Percentiles rank a stretch among this genome's conserved stretches.
These are phyloP conservation scores for Alternaria novae-zelandiae DNA, from an alignment of 2,329 filamentous ascomycete genomes.

Conservation along the genomic window DNA sequence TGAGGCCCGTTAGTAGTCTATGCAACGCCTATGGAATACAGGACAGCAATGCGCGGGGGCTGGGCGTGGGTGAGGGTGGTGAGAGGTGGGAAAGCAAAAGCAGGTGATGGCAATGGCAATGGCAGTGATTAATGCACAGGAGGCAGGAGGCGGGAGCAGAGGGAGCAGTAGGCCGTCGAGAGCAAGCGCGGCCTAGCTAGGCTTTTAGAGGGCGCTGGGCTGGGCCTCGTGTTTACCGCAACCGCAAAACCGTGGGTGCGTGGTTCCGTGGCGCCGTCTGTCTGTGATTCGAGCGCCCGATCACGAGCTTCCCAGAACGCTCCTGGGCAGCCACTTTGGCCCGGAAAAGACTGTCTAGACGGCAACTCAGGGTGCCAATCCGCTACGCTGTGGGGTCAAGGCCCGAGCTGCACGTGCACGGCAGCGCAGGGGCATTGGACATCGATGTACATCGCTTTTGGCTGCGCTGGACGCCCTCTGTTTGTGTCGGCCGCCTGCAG, in stretches of 20 bases:
- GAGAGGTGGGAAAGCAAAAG: conserved; percentile 5
- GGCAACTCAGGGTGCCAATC: conserved; percentile 15
- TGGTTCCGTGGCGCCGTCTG: conserved; percentile 16
- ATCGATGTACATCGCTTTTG: background rate
- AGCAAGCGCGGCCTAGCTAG: conserved; percentile 25
- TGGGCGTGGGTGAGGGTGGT: conserved; percentile 4
- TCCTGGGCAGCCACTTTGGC: conserved; percentile 2
- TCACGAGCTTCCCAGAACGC: conserved; percentile 18
- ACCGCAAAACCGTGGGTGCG: background rate
- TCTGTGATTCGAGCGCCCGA: conserved; percentile 22
- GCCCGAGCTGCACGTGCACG: conserved; percentile 14
- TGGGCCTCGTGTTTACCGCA: conserved; percentile 21
- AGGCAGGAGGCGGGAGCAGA: conserved; percentile 3
- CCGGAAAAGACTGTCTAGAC: conserved; percentile 16
- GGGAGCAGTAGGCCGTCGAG: conserved; percentile 13
- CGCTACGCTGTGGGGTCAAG: conserved; percentile 28
- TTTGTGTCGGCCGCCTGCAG: background rate
- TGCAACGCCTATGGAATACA: conserved; percentile 19
- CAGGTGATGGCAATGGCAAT: background rate
- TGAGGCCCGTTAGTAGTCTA: conserved; percentile 19
- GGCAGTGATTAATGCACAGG: background rate
- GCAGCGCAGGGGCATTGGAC: conserved; percentile 7
- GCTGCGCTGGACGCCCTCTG: background rate
- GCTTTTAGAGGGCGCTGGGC: conserved; percentile 15
- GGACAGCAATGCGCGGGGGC: conserved; percentile 4